Evolutionary conservation across 495 filamentous ascomycete species (phyloP), one percentile per base, ranked within the genome.

Genomic region (Neurospora sp.): DNA sequence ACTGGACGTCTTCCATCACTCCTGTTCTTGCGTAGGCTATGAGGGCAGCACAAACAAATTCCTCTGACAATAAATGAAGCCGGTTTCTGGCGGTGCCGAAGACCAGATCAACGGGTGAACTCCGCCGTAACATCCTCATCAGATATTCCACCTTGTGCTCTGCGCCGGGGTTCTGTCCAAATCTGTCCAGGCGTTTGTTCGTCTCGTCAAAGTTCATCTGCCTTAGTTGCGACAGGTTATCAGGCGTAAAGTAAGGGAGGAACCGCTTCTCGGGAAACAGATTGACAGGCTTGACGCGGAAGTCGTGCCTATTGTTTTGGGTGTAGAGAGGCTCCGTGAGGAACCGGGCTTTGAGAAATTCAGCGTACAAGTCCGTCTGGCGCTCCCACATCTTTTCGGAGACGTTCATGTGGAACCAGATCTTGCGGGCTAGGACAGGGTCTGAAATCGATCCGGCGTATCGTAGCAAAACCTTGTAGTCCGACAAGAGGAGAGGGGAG

Each of bases 341-440:
- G 73, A 82, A 85, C 3, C 82, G 81, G 2, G 82, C 78, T 70
- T 76, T 76, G 46, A 82, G 54, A 39, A 76, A 84, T 18, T 85
- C 83, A 74, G 40, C 38, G 35, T 79, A 79, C 2, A 72, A 6
- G 8, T 77, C 73, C 10, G 40, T 70, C 8, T 79, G 74, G 35
- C 75, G 75, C 75, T 75, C 79, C 7, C 41, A 9, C 2, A 69
- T 37, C 31, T 73, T 72, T 10, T 73, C 39, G 0, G 71, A 71
- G 8, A 49, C 49, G 41, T 74, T 27, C 46, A 72, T 38, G 23
- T 39, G 70, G 49, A 60, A 66, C 81, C 81, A 83, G 69, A 76
- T 39, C 23, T 14, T 70, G 37, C 75, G 74, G 1, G 77, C 77
- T 11, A 69, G 70, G 0, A 3, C 2, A 3, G 72, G 60, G 46